phyloP scores from a whole-genome alignment of 306 rosid genomes.

The Dalbergia cochinchinensis region DNA sequence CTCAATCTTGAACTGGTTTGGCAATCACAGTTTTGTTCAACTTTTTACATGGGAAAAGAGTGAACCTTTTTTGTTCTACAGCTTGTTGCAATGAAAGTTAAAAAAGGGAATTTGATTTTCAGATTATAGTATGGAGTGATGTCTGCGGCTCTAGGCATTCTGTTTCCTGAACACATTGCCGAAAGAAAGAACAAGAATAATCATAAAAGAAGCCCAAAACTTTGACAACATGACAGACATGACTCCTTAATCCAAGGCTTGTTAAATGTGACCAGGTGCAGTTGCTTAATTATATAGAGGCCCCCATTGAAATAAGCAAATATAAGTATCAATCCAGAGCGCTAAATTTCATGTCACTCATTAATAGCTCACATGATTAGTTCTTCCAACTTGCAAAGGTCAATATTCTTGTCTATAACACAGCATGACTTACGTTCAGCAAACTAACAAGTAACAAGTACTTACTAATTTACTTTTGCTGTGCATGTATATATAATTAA shows the following conservation, averaged over 20 bases:
- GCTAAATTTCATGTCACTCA: slow-evolving; percentile 45
- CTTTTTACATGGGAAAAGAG: slow-evolving; percentile 13
- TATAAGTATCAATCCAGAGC: slow-evolving; percentile 22
- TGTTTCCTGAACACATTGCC: slow-evolving; percentile 35
- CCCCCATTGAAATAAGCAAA: slow-evolving; percentile 23
- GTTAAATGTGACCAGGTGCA: slow-evolving; percentile 2
- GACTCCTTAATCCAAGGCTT: slow-evolving; percentile 51
- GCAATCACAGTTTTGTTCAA: slow-evolving; percentile 22
- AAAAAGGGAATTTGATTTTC: slow-evolving; percentile 3
- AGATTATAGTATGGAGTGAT: slow-evolving; percentile 3
- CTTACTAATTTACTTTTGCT: background rate
- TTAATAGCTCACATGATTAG: slow-evolving; percentile 40
- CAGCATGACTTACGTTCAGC: background rate
- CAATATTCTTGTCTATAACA: background rate
- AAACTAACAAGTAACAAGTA: background rate
- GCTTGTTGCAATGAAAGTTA: background rate
- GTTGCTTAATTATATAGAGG: slow-evolving; percentile 6
- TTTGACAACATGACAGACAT: slow-evolving; percentile 56
- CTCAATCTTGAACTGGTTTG: background rate
- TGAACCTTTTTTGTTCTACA: slow-evolving; percentile 6
- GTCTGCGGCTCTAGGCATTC: slow-evolving; percentile 37
- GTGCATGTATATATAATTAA: no score
- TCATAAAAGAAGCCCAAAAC: slow-evolving; percentile 29
- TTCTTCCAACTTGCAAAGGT: slow-evolving; percentile 18
- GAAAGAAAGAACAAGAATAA: slow-evolving; percentile 34